Base-by-base conservation (phyloP, 129 eudicot genomes). In the Ambrosia trifida region DNA sequence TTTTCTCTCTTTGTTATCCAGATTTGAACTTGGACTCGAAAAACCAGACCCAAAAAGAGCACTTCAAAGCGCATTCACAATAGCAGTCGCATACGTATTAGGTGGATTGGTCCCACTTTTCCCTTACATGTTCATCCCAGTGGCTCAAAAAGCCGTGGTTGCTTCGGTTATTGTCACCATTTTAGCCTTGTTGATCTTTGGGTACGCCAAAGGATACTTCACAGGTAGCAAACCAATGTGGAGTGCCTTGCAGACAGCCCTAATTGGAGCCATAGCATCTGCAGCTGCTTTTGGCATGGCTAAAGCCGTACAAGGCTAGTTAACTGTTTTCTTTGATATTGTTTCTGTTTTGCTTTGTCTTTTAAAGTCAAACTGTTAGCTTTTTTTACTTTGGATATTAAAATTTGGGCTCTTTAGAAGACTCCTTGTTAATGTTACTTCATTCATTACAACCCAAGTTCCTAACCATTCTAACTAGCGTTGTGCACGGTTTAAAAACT, bases 201-300 rank as follows among this genome's bases (percentile, higher is more conserved):
- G 96, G 35, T 93, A 78, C 33, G 92, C 90, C 7, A 93, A 93
- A 72, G 98, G 98, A 9, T 70, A 79, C 77, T 87, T 87, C 70
- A 93, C 95, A 0, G 96, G 96, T 7, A 75, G 57, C 82, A 87
- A 75, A 30, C 95, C 96, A 0, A 3, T 93, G 7, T 72, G 47
- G 83, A 89, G 95, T 13, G 95, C 96, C 52, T 36, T 93, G 8
- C 87, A 93, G 62, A 93, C 96, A 20, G 88, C 96, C 7, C 63
- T 93, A 5, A 89, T 89, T 32, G 98, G 95, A 72, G 96, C 92
- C 69, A 53, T 89, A 31, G 95, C 95, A 14, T 93, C 98, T 50
- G 96, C 98, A 60, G 98, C 96, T 56, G 98, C 98, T 62, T 93
- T 79, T 71, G 98, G 95, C 77, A 78, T 93, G 89, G 98, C 98